These are phyloP conservation scores for Erythrobasidium hasegawianum DNA, from an alignment of 1,284 basidiomycete genomes.

Conservation along the genomic window DNA sequence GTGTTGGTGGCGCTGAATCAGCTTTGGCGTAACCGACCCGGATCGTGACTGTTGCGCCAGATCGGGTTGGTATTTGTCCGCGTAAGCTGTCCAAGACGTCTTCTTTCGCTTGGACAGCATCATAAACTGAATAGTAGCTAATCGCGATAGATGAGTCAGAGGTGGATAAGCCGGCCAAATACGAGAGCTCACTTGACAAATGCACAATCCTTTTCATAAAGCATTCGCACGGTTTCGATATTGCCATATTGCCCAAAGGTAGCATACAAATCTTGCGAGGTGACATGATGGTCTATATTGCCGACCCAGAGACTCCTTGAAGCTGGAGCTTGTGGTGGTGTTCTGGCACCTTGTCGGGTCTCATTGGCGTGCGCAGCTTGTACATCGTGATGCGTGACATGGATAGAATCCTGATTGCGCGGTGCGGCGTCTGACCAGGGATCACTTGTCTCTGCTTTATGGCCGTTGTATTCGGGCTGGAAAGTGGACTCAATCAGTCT, in stretches of 20 bases:
- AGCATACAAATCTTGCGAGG: conserved; percentile 87
- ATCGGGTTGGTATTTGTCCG: conserved; percentile 81
- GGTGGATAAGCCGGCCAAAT: too few relatives aligned
- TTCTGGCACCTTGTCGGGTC: neutral
- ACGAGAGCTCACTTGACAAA: conserved; percentile 83
- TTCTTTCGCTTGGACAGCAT: conserved; percentile 92
- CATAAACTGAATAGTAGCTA: conserved; percentile 69
- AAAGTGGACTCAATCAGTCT: conserved; percentile 12
- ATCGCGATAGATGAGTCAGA: too few relatives aligned
- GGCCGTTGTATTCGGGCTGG: neutral
- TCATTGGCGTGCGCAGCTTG: neutral
- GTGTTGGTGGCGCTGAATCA: conserved; percentile 83
- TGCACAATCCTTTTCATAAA: conserved; percentile 98
- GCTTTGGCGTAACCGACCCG: conserved; percentile 97
- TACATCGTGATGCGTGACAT: neutral
- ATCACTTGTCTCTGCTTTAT: neutral
- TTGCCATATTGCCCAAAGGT: conserved; percentile 95
- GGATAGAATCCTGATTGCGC: neutral
- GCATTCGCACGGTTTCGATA: conserved; percentile 86
- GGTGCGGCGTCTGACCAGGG: neutral
- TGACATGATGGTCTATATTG: conserved; percentile 86
- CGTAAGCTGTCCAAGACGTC: conserved; percentile 91
- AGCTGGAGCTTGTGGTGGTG: conserved; percentile 63
- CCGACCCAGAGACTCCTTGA: conserved; percentile 97
- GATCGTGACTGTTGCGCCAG: conserved; percentile 70